phyloP scores from a whole-genome alignment of 352 stramenopile species.

The Phytophthora pinifolia region DNA sequence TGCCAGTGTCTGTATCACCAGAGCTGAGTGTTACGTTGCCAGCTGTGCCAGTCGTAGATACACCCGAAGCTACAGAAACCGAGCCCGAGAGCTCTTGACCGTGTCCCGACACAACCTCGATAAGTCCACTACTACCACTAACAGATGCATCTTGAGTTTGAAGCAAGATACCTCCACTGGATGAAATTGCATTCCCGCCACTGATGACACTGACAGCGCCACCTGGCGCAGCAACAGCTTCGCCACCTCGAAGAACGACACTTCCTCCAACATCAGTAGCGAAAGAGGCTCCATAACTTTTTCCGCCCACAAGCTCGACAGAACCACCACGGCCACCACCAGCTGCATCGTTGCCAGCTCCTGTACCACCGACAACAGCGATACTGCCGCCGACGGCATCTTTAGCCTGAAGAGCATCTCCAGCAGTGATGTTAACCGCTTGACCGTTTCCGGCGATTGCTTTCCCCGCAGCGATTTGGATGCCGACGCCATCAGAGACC shows the following conservation, averaged over 20 bases:
- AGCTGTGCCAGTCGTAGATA: conserved; percentile 29
- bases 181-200: conserved; percentile 43
- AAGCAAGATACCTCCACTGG: conserved; percentile 47
- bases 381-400: conserved; percentile 39
- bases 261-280: conserved; percentile 41
- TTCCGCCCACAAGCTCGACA: conserved; percentile 40
- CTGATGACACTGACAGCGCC: conserved; percentile 47
- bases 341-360: conserved; percentile 38
- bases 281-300: conserved; percentile 44
- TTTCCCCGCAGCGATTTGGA: conserved; percentile 42
- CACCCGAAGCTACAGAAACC: conserved; percentile 25
- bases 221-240: conserved; percentile 41
- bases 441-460: conserved; percentile 38
- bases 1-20: conserved; percentile 23
- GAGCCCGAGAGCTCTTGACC: conserved; percentile 27
- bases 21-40: conserved; percentile 31
- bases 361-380: conserved; percentile 37
- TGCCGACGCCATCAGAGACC: conserved; percentile 32
- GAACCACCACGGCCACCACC: conserved; percentile 47
- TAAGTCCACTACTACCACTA: conserved; percentile 38
- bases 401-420: conserved; percentile 42
- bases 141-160: conserved; percentile 31
- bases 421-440: conserved; percentile 36
- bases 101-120: conserved; percentile 31
- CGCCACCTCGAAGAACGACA: conserved; percentile 41